Conservation (phyloP, 169 alveolate genomes). For the Cryptosporidium meleagridis region DNA sequence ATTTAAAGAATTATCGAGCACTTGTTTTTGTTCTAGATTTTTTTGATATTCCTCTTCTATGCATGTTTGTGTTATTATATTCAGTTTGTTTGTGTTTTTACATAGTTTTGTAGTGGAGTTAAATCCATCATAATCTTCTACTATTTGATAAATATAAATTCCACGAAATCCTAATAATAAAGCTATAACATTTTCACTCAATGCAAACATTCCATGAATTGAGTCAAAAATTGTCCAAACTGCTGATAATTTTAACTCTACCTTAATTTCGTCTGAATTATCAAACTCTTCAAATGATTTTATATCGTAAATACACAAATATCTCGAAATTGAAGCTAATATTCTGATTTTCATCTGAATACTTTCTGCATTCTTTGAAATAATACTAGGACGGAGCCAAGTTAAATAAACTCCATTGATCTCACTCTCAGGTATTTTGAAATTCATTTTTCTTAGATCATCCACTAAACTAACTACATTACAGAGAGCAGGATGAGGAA, state of each 20-base stretch:
- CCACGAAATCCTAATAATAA: slow-evolving; percentile 22
- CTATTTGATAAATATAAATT: slow-evolving; percentile 41
- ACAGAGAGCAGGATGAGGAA: slow-evolving; percentile 66
- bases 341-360: not conserved
- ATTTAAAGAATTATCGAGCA: not conserved
- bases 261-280: slow-evolving; percentile 13
- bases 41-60: not conserved
- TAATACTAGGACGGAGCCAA: slow-evolving; percentile 57
- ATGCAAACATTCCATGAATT: slow-evolving; percentile 5
- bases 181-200: slow-evolving; percentile 18
- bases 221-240: slow-evolving; percentile 29
- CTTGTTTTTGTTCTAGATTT: not conserved
- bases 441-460: not conserved
- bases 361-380: not conserved
- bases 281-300: not conserved
- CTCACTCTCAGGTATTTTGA: not conserved
- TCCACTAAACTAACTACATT: slow-evolving; percentile 26
- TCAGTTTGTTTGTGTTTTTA: not conserved
- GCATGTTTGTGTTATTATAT: not conserved
- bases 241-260: slow-evolving; percentile 3
- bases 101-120: slow-evolving; percentile 1
- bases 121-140: slow-evolving; percentile 3
- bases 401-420: not conserved
- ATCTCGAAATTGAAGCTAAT: slow-evolving; percentile 19
- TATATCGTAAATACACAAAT: slow-evolving; percentile 30